Evolutionary conservation across 169 alveolate genomes (phyloP), one percentile per base, ranked within the genome.

Genomic region (Plasmodium gallinaceum): DNA sequence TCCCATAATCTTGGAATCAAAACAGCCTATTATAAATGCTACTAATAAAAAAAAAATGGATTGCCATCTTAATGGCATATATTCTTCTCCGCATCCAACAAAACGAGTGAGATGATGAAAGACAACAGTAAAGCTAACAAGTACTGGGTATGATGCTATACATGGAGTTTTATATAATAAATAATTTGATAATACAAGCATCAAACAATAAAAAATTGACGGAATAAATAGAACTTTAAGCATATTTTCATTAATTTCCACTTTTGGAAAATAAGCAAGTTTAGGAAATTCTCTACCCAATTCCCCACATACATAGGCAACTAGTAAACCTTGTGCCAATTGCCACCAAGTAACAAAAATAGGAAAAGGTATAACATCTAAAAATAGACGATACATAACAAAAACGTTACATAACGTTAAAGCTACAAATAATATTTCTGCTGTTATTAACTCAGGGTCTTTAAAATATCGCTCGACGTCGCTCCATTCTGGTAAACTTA

Each of bases 281-380:
- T 95, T 95, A 8, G 97, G 97, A 78, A 86, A 96, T 58, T 94
- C 95, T 26, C 65, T 45, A 8, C 98, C 98, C 60, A 95, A 91
- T 88, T 97, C 98, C 9, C 98, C 98, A 74, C 97, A 93, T 71
- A 96, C 94, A 95, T 96, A 96, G n/a, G 98, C 98, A 87, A 96
- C 93, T 88, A 96, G 64, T 78, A 97, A 93, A 52, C 98, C 98
- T 76, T 95, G 98, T 48, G 97, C 95, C 92, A 97, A 94, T 74
- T 97, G 98, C 96, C 98, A 96, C 97, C 98, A 97, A 42, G 98
- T 97, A 51, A 97, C 97, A 75, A 96, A 96, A 46, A 97, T 92
- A 18, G 98, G 98, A 65, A 91, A 96, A 48, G 98, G 98, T 45
- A 96, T 90, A 64, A 97, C 98, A 61, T 96, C 97, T 61, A 95